Base-by-base conservation (phyloP, 2,329 filamentous ascomycete genomes). In the Aspergillus neoniger region DNA sequence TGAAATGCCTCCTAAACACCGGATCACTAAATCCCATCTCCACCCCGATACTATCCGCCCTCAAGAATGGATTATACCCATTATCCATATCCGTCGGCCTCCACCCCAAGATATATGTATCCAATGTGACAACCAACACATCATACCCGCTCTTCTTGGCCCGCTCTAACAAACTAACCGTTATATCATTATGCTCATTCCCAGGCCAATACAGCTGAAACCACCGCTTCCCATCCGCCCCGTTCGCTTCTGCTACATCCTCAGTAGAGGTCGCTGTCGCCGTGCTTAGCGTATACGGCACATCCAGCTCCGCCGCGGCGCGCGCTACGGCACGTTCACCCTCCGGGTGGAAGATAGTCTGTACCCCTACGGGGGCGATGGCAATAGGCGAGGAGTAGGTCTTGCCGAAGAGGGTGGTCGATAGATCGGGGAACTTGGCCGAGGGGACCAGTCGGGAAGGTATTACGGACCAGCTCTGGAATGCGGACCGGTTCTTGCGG, bases 181-280 rank as follows among this genome's bases (percentile, higher is more conserved):
- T 91, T 50, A 91, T 78, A 4, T 87, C 85, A 51, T 91, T 83
- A 57, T 85, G 82, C 38, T 83, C 67, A 44, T 69, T 68, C 1
- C 48, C 74, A 0, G 89, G 88, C 87, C 88, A 91, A 76, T 92
- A 92, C 0, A 92, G 82, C 71, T 92, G 90, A 71, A 83, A 92
- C 88, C 88, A 92, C 3, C 87, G 78, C 15, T 81, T 76, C 0
- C 84, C 83, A 2, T 81, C 14, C 1, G 19, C 74, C 0, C 82
- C 83, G 55, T 82, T 85, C 0, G 84, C 85, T 6, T 75, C 69
- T 0, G 86, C 87, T 0, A 91, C 83, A 59, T 91, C 82, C 70
- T 91, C 88, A 52, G 91, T 87, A 1, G 82, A 83, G 7, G 82
- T 80, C 0, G 83, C 81, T 0, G 86, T 82, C 1, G 88, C 88